Percentiles rank a stretch among this genome's conserved stretches.
Conservation (phyloP, 2,329 filamentous ascomycete genomes). For the Microsporum ferrugineum region DNA sequence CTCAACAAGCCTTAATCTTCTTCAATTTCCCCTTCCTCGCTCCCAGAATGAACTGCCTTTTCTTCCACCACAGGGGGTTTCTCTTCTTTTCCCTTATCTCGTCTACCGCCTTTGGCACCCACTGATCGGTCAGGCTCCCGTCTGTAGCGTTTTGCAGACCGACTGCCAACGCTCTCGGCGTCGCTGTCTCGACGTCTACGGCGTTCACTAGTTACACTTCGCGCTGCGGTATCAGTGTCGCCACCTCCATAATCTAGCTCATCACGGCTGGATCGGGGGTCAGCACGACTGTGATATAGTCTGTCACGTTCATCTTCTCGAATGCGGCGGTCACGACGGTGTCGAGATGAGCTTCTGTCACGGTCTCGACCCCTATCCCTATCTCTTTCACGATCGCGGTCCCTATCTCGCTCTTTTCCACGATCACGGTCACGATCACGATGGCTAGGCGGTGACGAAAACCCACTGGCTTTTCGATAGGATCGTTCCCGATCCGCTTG, state of each 20-base stretch:
- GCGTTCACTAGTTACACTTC: conserved; percentile 50
- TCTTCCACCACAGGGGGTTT: conserved; percentile 24
- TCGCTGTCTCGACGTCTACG: conserved; percentile 71
- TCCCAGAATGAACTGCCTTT: conserved; percentile 60
- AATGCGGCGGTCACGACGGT: conserved; percentile 71
- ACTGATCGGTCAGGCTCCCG: conserved; percentile 25
- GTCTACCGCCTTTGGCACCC: conserved; percentile 20
- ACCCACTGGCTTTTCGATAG: conserved; percentile 67
- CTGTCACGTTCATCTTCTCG: conserved; percentile 85
- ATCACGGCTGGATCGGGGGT: conserved; percentile 67
- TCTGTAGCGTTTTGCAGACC: conserved; percentile 49
- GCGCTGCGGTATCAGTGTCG: conserved; percentile 35
- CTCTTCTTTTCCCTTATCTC: conserved; percentile 35
- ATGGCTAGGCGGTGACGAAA: conserved; percentile 36
- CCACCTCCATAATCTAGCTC: conserved; percentile 82
- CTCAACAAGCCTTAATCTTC: conserved; percentile 42
- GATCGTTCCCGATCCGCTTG: conserved; percentile 90
- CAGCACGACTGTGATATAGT: conserved; percentile 68
- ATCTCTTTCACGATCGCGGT: conserved; percentile 25
- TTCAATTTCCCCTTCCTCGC: conserved; percentile 96
- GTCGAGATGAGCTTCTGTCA: conserved; percentile 32
- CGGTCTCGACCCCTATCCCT: conserved; percentile 33
- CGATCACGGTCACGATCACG: conserved; percentile 19
- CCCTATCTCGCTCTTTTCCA: conserved; percentile 12
- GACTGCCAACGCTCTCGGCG: conserved; percentile 48